Base-by-base conservation (phyloP, 2,329 filamentous ascomycete genomes). In the Penicillium vulpinum region DNA sequence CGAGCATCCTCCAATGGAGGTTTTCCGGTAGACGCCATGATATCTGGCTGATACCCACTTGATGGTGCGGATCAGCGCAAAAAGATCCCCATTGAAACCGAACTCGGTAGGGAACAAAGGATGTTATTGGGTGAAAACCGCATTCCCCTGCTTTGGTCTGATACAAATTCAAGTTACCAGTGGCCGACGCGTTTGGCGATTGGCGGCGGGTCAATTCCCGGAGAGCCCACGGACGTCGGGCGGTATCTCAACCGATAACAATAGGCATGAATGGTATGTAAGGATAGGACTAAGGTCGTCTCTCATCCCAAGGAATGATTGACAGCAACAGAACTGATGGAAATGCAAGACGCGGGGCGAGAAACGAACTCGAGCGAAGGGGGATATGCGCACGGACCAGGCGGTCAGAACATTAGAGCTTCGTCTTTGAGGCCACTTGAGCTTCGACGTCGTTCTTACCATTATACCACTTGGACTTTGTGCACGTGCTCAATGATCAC, bases 11-110 rank as follows among this genome's bases (percentile, higher is more conserved):
- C 77, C 62, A 78, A 65, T 61, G 70, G 72, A 60, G 73, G 73
- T 67, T 77, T 78, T 58, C 67, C 72, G 56, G 70, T 65, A 60
- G 77, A 76, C 64, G 77, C 76, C 77, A 80, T 80, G 55, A 55
- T 56, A 51, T 61, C 62, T 57, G 55, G 65, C 63, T 67, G 53
- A 56, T 59, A 66, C 66, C 71, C 70, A 70, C 66, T 63, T 67
- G 62, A 59, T 57, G 65, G 62, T 65, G 65, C 64, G 66, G 62
- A 66, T 77, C 69, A 77, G 66, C 70, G 68, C 65, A 71, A 64
- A 63, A 59, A 60, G 58, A 64, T 72, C 68, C 70, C 75, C 75
- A 77, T 77, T 72, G 74, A 76, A 70, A 65, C 66, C 62, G 59
- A 57, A 62, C 38, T 63, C 60, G 66, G 57, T 56, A 68, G 66